Percentiles rank a stretch among this genome's conserved stretches.
phyloP scores from a whole-genome alignment of 2,329 filamentous ascomycete genomes.

The Thelonectria olida region DNA sequence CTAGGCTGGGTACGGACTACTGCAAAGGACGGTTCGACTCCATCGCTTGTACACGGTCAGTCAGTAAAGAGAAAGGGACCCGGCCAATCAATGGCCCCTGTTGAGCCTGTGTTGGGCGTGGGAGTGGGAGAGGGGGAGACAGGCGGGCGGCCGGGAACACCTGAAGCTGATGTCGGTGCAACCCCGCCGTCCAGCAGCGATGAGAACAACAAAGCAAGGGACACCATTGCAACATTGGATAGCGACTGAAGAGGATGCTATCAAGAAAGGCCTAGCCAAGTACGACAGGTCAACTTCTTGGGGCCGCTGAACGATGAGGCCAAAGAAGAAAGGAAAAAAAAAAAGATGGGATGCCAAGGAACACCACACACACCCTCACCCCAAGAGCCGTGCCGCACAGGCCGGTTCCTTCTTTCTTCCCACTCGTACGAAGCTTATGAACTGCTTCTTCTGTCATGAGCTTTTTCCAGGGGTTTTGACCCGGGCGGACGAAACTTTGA shows the following conservation, averaged over 20 bases:
- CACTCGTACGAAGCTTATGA: not conserved
- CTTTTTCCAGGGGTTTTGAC: constrained; percentile 1
- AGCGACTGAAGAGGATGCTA: not conserved
- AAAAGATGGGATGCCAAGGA: constrained; percentile 42
- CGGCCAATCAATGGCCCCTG: constrained; percentile 16
- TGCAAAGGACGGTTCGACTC: not conserved
- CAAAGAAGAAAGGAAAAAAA: too few species aligned
- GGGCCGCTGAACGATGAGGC: too few species aligned
- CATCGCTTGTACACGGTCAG: too few species aligned
- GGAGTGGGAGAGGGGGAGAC: not conserved
- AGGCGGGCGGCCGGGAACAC: constrained; percentile 25
- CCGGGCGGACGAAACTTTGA: constrained; percentile 31
- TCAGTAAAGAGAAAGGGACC: too few species aligned
- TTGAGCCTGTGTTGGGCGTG: not conserved
- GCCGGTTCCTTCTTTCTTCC: not conserved
- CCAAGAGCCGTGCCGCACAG: constrained; percentile 13
- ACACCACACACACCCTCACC: constrained; percentile 4
- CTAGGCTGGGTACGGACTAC: not conserved
- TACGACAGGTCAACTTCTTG: too few species aligned
- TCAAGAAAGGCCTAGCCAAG: not conserved
- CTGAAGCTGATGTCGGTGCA: constrained; percentile 43
- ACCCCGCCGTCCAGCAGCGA: constrained; percentile 31
- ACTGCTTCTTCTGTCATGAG: not conserved
- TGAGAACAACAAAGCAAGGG: constrained; percentile 2
- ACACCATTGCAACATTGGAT: constrained; percentile 9